These are phyloP conservation scores for Annulohypoxylon moriforme DNA, from an alignment of 495 filamentous ascomycete species.

Conservation along the genomic window DNA sequence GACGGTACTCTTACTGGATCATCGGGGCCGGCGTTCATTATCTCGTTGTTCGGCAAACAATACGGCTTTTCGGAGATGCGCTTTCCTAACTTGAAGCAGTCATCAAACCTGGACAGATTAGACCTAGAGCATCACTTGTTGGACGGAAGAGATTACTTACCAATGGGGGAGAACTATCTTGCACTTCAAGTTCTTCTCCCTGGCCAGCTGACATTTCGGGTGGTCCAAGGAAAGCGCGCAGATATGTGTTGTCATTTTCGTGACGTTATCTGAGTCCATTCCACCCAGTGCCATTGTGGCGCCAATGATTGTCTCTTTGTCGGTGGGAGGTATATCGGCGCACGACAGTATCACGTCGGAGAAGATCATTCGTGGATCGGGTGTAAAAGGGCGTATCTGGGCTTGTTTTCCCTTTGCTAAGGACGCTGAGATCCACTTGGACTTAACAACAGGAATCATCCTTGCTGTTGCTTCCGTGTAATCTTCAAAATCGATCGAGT, in stretches of 20 bases:
- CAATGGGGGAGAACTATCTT: conserved; percentile 97
- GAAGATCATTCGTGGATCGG: conserved; percentile 91
- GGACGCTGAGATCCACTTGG: conserved; percentile 80
- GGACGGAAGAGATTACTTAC: conserved; percentile 58
- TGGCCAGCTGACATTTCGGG: conserved; percentile 73
- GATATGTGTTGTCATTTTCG: conserved; percentile 84
- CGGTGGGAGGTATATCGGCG: conserved; percentile 82
- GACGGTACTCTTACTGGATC: conserved; percentile 65
- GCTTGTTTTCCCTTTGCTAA: conserved; percentile 74
- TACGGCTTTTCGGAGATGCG: conserved; percentile 91
- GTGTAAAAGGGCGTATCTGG: conserved; percentile 84
- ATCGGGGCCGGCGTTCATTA: conserved; percentile 66
- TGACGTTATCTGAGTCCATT: conserved; percentile 74
- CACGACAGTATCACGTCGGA: conserved; percentile 81
- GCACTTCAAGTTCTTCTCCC: conserved; percentile 70
- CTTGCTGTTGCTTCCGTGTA: conserved; percentile 75
- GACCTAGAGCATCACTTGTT: conserved; percentile 5
- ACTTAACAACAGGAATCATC: conserved; percentile 86
- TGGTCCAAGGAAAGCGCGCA: conserved; percentile 83
- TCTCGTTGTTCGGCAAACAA: conserved; percentile 85
- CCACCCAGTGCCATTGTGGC: conserved; percentile 92
- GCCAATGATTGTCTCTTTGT: conserved; percentile 92
- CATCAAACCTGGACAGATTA: conserved; percentile 80
- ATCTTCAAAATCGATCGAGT: conserved; percentile 86
- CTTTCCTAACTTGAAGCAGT: conserved; percentile 90